Conservation (phyloP, 2,329 filamentous ascomycete species). For the Hirsutella rhossiliensis region DNA sequence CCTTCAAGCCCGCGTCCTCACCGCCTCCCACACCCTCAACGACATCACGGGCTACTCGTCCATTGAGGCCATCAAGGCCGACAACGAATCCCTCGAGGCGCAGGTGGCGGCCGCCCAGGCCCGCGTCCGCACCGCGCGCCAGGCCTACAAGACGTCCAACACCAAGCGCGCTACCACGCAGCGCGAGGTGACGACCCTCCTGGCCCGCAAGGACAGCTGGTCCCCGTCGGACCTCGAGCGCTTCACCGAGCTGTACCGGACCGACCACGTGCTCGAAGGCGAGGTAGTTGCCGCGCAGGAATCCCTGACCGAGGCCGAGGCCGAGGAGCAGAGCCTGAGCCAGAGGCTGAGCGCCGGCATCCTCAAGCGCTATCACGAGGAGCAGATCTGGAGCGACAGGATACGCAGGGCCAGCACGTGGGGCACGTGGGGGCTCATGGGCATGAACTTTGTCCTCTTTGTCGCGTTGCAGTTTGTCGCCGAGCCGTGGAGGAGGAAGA, state of each 20-base stretch:
- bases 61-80: constrained; percentile 73
- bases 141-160: constrained; percentile 72
- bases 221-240: constrained; percentile 76
- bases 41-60: constrained; percentile 88
- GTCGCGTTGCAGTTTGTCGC: constrained; percentile 77
- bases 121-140: constrained; percentile 59
- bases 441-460: constrained; percentile 84
- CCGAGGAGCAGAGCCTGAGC: constrained; percentile 64
- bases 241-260: constrained; percentile 85
- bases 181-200: constrained; percentile 85
- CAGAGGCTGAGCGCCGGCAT: constrained; percentile 71
- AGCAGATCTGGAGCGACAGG: constrained; percentile 98
- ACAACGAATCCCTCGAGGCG: constrained; percentile 58
- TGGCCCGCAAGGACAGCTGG: constrained; percentile 93
- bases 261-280: constrained; percentile 87
- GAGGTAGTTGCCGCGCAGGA: constrained; percentile 63
- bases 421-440: constrained; percentile 98
- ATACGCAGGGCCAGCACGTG: constrained; percentile 94
- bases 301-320: constrained; percentile 62
- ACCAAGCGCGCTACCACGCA: constrained; percentile 76
- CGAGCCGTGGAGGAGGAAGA: constrained; percentile 78
- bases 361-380: constrained; percentile 87
- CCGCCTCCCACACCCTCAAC: constrained; percentile 81
- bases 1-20: constrained; percentile 71
- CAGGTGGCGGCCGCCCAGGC: constrained; percentile 47